Base-by-base conservation (phyloP, 345 rosid species). In the Excoecaria agallocha region DNA sequence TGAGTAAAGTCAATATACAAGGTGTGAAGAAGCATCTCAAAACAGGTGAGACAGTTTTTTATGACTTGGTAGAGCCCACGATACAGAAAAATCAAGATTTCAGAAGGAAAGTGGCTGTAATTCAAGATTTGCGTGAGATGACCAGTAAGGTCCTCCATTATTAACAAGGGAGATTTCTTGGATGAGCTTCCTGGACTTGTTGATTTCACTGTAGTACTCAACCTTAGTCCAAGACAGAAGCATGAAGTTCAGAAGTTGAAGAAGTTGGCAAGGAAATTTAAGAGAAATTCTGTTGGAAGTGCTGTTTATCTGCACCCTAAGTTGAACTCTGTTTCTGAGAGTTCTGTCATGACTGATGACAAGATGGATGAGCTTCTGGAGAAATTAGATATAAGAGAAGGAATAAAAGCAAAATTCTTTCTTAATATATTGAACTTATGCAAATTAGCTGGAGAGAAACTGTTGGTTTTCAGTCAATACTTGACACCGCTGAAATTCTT, bases 381-480 rank as follows among this genome's bases (percentile, higher is more conserved):
- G 45, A 70, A 80, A 45, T 45, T 91, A 12, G 86, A 87, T 45
- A 56, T 93, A 11, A 83, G 60, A 80, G 96, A 95, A 17, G 98
- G 98, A 20, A 90, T 81, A 19, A 95, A 95, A 81, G 89, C 91
- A 20, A 91, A 87, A 48, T 95, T 93, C 82, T 91, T 93, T 67
- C 83, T 95, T 13, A 90, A 84, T 69, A 82, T 95, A 77, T 19
- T 95, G 15, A 77, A 80, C 51, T 81, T 95, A 49, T 91, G 97
- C 10, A 88, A 89, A 55, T 82, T 91, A 22, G 66, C 84, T 24
- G 83, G 88, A 41, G 99, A 93, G 83, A 91, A 85, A 80, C 79
- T 93, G 0, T 84, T 95, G 45, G 97, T 95, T 70, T 95, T 95
- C 39, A 87, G 99, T 78, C 99, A 95, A 72, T 95, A 85, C 78